Evolutionary conservation across 169 alveolate genomes (phyloP), one percentile per base, ranked within the genome.

Genomic region (Eimeria necatrix): DNA sequence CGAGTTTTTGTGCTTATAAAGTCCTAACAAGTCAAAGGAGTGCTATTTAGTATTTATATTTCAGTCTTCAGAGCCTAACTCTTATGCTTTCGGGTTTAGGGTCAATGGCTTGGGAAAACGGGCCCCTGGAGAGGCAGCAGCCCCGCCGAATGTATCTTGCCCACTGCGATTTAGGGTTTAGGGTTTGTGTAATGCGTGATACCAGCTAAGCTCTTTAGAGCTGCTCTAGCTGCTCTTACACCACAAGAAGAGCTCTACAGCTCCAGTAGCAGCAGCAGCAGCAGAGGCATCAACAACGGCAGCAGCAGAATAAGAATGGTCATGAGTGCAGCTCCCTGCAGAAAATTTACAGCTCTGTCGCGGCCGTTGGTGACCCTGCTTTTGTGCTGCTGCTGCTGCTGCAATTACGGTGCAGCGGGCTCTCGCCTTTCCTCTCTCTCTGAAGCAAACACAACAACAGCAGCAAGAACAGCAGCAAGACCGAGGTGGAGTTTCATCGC

Each of bases 361-460:
- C 61, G 61, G 91, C 73, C 48, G n/a, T 24, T 81, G 12, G 24
- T 24, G 51, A 16, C 73, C 9, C 74, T 81, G n/a, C 32, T 56
- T 53, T 22, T 81, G 16, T 81, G 70, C 56, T 81, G 70, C 91
- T 81, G 91, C 74, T 81, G 91, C 91, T 81, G 91, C 91, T 81
- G 74, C 91, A 81, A 24, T 24, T 22, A 22, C 53, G 22, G 56
- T 6, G 56, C 73, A 6, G 56, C 53, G 53, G 91, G 74, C 7
- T 4, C 76, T 14, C 91, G 91, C 74, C 74, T 81, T 61, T 20
- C 59, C 12, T 0, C 68, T 12, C 73, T 26, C 4, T 51, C 91
- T 53, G 3, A 59, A 78, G 64, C 87, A 78, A 22, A 8, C 0
- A 16, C 87, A 48, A 61, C 86, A 76, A 61, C 86, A 76, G 86